These are phyloP conservation scores for Eutrema heterophyllum DNA, from an alignment of 345 rosid species.

Conservation along the genomic window DNA sequence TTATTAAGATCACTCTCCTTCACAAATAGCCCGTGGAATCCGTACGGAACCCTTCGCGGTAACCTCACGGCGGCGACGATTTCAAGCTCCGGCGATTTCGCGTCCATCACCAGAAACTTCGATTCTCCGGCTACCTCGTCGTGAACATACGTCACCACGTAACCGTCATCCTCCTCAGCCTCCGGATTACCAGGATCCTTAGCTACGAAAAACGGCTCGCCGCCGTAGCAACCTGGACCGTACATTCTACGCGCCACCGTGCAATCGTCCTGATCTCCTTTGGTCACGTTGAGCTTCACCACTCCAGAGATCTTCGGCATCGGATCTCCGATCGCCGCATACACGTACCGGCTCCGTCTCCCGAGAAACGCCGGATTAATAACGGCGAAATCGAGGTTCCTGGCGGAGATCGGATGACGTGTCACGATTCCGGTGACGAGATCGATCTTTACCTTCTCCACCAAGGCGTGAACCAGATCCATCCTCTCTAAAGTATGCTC, in stretches of 20 bases:
- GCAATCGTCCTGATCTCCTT: conserved; percentile 19
- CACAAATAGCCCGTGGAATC: conserved; percentile 35
- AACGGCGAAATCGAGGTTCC: conserved; percentile 33
- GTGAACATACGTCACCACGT: conserved; percentile 32
- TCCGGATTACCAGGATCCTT: conserved; percentile 19
- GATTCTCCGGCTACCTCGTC: conserved; percentile 27
- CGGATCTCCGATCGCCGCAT: conserved; percentile 37
- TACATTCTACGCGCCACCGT: conserved; percentile 35
- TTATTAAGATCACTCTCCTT: conserved; percentile 31
- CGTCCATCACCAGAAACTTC: conserved; percentile 36
- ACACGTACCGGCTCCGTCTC: conserved; percentile 16
- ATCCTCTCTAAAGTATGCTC: conserved; percentile 35
- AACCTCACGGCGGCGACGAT: conserved; percentile 28
- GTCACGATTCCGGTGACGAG: conserved; percentile 33
- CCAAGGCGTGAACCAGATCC: conserved; percentile 31
- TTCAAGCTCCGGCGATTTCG: conserved; percentile 34
- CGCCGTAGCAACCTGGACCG: conserved; percentile 33
- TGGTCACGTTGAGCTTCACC: conserved; percentile 26
- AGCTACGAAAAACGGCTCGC: conserved; percentile 35
- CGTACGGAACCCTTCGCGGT: conserved; percentile 36
- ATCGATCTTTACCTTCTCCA: conserved; percentile 33
- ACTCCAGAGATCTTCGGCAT: conserved; percentile 36
- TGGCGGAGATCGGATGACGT: conserved; percentile 32
- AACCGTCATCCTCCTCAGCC: conserved; percentile 38
- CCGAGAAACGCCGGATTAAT: conserved; percentile 30